Conservation (phyloP, 345 rosid genomes). For the Conringia planisiliqua region DNA sequence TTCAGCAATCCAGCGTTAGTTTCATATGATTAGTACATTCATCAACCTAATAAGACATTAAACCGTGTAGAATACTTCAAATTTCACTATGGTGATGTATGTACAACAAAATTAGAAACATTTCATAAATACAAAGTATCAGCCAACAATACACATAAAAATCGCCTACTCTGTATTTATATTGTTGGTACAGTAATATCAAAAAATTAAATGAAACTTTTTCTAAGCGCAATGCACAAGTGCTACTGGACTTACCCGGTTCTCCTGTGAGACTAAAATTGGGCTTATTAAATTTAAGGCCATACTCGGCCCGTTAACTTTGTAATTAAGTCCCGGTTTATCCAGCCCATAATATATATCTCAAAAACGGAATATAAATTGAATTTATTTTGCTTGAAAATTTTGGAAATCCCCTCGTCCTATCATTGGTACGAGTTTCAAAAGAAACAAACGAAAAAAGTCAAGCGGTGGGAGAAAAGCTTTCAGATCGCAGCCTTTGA, state of each 20-base stretch:
- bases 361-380: neutral
- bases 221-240: neutral
- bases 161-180: neutral
- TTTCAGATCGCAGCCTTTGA: slow-evolving; percentile 28
- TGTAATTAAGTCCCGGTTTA: neutral
- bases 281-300: neutral
- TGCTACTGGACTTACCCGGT: neutral
- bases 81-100: neutral
- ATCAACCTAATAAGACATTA: neutral
- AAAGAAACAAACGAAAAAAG: neutral
- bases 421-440: neutral
- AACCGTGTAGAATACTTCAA: neutral
- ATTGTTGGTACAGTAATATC: too few relatives aligned
- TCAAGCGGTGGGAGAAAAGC: slow-evolving; percentile 26
- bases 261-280: neutral
- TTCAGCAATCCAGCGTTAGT: neutral
- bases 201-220: too few relatives aligned
- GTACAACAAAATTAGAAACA: neutral
- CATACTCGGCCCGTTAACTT: neutral
- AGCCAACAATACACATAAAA: neutral
- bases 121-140: neutral
- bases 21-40: neutral
- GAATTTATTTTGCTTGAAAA: neutral
- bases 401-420: slow-evolving; percentile 11
- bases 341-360: neutral